phyloP scores from a whole-genome alignment of 1,284 basidiomycete genomes.

The Pseudozyma tsukubaensis region DNA sequence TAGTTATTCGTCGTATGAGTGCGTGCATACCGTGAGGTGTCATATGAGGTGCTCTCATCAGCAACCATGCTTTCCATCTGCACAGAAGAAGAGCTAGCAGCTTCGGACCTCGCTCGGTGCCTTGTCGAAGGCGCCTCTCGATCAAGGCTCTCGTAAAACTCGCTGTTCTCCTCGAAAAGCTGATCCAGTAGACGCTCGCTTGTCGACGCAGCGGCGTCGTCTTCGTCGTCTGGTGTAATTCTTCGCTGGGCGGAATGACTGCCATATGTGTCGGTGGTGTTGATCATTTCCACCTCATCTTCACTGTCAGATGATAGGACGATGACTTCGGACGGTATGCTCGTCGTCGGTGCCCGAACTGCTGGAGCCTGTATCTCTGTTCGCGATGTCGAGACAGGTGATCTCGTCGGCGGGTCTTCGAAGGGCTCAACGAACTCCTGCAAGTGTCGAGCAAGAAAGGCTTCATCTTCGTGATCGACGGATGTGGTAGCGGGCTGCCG shows the following conservation, averaged over 20 bases:
- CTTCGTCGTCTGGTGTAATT: not conserved
- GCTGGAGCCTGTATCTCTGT: not conserved
- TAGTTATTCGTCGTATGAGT: not conserved
- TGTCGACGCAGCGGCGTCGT: not conserved
- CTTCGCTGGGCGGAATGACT: not conserved
- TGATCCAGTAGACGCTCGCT: constrained; percentile 1
- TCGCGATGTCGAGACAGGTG: not conserved
- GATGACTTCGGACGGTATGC: constrained; percentile 24
- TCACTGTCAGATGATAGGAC: constrained; percentile 36
- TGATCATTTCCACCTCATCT: constrained; percentile 8
- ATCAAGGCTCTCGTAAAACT: constrained; percentile 9
- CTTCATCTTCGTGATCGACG: not conserved
- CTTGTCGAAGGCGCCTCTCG: constrained; percentile 12
- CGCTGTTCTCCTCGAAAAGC: not conserved
- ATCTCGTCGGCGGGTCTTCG: no score
- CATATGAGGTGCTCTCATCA: constrained; percentile 26
- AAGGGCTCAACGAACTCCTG: no score
- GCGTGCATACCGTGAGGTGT: constrained; percentile 18
- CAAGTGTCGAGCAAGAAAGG: no score
- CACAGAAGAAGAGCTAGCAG: constrained; percentile 2
- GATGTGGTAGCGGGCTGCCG: constrained; percentile 6
- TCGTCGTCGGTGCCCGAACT: not conserved
- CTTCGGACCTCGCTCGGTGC: not conserved
- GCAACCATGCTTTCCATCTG: constrained; percentile 29
- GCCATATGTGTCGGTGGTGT: not conserved